These are phyloP conservation scores for Oemleria cerasiformis DNA, from an alignment of 306 rosid genomes.

Conservation along the genomic window DNA sequence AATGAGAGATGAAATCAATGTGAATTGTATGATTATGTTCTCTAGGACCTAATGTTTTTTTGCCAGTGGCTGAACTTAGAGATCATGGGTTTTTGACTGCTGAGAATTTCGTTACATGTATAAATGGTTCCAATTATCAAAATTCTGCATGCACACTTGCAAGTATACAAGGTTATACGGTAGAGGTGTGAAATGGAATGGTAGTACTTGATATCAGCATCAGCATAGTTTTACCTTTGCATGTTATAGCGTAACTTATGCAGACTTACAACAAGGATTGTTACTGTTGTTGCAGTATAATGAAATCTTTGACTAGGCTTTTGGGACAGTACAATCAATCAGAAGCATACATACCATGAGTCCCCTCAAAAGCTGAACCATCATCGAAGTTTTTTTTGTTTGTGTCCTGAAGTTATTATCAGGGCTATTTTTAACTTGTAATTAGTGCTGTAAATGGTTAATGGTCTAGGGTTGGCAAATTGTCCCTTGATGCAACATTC, in stretches of 20 bases:
- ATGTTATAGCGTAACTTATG: conserved; percentile 1
- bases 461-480: neutral
- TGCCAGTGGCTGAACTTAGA: neutral
- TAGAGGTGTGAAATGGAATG: neutral
- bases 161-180: neutral
- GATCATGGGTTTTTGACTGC: neutral
- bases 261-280: neutral
- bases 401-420: neutral
- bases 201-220: neutral
- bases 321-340: neutral
- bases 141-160: neutral
- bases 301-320: neutral
- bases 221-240: conserved; percentile 1
- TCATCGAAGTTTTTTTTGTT: neutral
- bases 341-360: neutral
- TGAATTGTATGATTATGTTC: no score
- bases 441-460: neutral
- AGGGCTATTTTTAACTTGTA: neutral
- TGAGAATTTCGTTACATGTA: neutral
- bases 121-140: neutral
- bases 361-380: neutral
- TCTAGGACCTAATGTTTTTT: neutral
- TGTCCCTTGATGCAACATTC: neutral
- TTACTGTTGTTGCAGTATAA: neutral
- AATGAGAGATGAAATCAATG: no score